Evolutionary conservation across 129 eudicot species (phyloP).

Genomic region (Smallanthus sonchifolius): DNA sequence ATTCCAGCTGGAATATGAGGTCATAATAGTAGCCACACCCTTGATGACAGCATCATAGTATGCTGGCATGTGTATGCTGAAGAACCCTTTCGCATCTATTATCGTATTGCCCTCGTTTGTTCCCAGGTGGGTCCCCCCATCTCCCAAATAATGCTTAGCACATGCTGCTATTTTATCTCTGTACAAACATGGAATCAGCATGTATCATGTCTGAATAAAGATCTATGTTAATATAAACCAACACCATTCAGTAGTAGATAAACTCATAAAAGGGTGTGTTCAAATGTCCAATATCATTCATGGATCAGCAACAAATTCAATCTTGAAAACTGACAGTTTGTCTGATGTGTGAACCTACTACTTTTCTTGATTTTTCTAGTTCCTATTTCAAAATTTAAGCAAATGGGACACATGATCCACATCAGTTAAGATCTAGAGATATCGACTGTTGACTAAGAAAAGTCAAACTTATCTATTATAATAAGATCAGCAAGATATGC

Average conservation of each 20-base stretch:
- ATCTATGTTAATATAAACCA: not conserved
- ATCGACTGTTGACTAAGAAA: constrained; percentile 6
- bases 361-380: not conserved
- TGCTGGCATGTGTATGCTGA: constrained; percentile 60
- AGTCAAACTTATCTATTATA: constrained; percentile 21
- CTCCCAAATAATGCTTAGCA: constrained; percentile 63
- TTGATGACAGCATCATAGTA: constrained; percentile 45
- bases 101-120: constrained; percentile 53
- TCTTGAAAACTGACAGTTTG: constrained; percentile 16
- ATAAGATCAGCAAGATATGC: constrained; percentile 13
- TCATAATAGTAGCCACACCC: constrained; percentile 61
- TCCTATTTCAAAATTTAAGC: not conserved
- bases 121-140: constrained; percentile 60
- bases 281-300: not conserved
- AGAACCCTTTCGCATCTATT: constrained; percentile 32
- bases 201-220: not conserved
- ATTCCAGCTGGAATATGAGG: constrained; percentile 68
- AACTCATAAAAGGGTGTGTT: not conserved
- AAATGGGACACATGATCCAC: constrained; percentile 19
- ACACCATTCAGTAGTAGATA: not conserved
- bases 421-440: constrained; percentile 2
- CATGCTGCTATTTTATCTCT: constrained; percentile 47
- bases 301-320: not conserved
- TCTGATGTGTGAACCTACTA: constrained; percentile 10
- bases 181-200: not conserved